These are phyloP conservation scores for Puya raimondii DNA, from an alignment of 176 grass and related monocot genomes.

Conservation along the genomic window DNA sequence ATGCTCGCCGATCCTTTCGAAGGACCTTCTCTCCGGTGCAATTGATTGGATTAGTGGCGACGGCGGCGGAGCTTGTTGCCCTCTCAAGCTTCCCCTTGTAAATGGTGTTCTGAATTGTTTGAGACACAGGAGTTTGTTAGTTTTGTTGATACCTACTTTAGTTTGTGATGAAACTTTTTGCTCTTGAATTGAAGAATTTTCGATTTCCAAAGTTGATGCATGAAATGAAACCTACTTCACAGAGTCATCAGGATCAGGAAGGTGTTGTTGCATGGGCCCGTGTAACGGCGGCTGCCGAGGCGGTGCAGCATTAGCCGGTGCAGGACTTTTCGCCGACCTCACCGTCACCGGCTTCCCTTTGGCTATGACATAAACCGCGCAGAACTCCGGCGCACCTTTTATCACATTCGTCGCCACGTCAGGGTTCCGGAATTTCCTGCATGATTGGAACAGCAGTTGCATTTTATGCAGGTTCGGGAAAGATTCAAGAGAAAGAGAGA, in stretches of 20 bases:
- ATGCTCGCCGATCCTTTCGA: slow-evolving; percentile 21
- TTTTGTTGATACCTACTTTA: too few relatives aligned
- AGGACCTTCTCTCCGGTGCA: slow-evolving; percentile 35
- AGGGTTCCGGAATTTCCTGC: slow-evolving; percentile 75
- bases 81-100: slow-evolving; percentile 29
- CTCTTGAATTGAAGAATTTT: too few relatives aligned
- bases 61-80: slow-evolving; percentile 26
- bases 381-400: slow-evolving; percentile 65
- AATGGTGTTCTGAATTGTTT: slow-evolving; percentile 24
- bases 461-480: background rate
- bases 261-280: background rate
- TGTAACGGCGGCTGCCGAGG: background rate
- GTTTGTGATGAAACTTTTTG: too few relatives aligned
- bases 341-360: slow-evolving; percentile 57
- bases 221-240: slow-evolving; percentile 19
- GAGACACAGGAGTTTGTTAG: too few relatives aligned
- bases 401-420: slow-evolving; percentile 66
- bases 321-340: slow-evolving; percentile 48
- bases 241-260: slow-evolving; percentile 17
- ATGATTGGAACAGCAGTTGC: background rate
- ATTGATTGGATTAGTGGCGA: background rate
- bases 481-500: slow-evolving; percentile 2
- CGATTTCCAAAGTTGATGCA: background rate
- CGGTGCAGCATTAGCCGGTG: slow-evolving; percentile 8
- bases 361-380: slow-evolving; percentile 64